These are phyloP conservation scores for Barbarea vulgaris DNA, from an alignment of 345 rosid genomes.

Conservation along the genomic window DNA sequence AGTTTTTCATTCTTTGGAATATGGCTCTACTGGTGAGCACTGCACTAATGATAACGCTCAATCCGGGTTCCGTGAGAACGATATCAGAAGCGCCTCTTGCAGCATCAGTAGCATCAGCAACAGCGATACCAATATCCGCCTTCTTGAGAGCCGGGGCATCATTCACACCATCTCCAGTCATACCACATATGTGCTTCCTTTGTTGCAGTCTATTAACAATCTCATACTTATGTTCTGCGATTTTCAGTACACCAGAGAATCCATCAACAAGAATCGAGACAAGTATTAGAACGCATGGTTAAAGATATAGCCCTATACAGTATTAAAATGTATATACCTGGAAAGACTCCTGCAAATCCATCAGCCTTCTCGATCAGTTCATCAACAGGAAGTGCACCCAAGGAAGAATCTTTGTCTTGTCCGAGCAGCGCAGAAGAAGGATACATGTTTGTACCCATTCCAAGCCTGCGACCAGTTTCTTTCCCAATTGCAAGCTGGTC, in stretches of 20 bases:
- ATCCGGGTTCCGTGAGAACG: constrained; percentile 94
- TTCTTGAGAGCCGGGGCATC: constrained; percentile 95
- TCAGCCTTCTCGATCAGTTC: constrained; percentile 95
- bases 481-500: constrained; percentile 95
- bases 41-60: constrained; percentile 90
- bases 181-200: constrained; percentile 90
- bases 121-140: constrained; percentile 98
- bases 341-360: constrained; percentile 95
- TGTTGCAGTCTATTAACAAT: constrained; percentile 83
- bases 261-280: constrained; percentile 1
- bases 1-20: constrained; percentile 97
- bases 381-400: constrained; percentile 80
- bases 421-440: constrained; percentile 91
- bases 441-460: constrained; percentile 98
- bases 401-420: constrained; percentile 73
- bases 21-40: constrained; percentile 92
- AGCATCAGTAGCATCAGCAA: constrained; percentile 96
- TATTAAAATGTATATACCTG: constrained; percentile 47
- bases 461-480: constrained; percentile 96
- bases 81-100: constrained; percentile 94
- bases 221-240: constrained; percentile 85
- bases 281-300: background rate
- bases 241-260: background rate
- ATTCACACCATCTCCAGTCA: constrained; percentile 97
- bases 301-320: background rate